phyloP scores from a whole-genome alignment of 1,284 basidiomycete species.

The Gymnopus androsaceus region DNA sequence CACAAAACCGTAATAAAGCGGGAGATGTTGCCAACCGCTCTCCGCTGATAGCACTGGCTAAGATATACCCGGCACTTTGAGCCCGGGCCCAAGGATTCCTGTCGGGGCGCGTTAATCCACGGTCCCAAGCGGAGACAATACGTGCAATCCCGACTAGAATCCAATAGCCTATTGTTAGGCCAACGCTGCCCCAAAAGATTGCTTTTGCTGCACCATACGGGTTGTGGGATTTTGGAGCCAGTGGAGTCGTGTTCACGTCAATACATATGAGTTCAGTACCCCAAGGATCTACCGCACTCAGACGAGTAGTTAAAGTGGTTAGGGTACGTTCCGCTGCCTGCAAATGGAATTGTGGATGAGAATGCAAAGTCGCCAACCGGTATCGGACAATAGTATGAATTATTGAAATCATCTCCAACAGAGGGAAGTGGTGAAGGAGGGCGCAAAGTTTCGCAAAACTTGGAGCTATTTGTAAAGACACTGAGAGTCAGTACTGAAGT shows the following conservation, averaged over 20 bases:
- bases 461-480: slow-evolving; percentile 69
- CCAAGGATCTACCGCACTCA: slow-evolving; percentile 88
- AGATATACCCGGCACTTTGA: slow-evolving; percentile 82
- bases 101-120: slow-evolving; percentile 61
- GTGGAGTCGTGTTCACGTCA: slow-evolving; percentile 78
- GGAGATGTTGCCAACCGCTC: slow-evolving; percentile 85
- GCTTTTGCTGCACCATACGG: slow-evolving; percentile 76
- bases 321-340: slow-evolving; percentile 72
- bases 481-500: slow-evolving; percentile 79
- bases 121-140: slow-evolving; percentile 80
- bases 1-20: slow-evolving; percentile 87
- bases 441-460: slow-evolving; percentile 74
- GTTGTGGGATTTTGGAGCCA: slow-evolving; percentile 51
- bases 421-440: slow-evolving; percentile 64
- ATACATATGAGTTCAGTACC: slow-evolving; percentile 81
- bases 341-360: slow-evolving; percentile 74
- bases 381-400: slow-evolving; percentile 72
- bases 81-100: slow-evolving; percentile 65
- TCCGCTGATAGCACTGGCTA: slow-evolving; percentile 92
- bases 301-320: slow-evolving; percentile 80
- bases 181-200: slow-evolving; percentile 84
- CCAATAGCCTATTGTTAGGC: slow-evolving; percentile 81
- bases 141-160: slow-evolving; percentile 78
- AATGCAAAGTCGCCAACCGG: slow-evolving; percentile 79
- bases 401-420: slow-evolving; percentile 35